These are phyloP conservation scores for Boletus speciosus DNA, from an alignment of 768 basidiomycete species.

Conservation along the genomic window DNA sequence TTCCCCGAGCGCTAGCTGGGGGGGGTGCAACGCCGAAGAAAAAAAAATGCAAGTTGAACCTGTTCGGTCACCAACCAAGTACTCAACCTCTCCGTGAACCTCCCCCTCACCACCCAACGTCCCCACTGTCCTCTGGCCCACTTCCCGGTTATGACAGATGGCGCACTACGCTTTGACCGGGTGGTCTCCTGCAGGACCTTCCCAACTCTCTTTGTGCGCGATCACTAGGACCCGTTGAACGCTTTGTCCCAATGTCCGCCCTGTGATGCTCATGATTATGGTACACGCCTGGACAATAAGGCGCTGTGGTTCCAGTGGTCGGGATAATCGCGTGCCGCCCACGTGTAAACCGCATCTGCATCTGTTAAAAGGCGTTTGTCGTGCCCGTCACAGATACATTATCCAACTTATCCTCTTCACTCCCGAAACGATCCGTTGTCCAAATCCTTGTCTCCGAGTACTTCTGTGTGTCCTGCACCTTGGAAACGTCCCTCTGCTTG, in stretches of 20 bases:
- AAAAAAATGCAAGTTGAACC: not conserved
- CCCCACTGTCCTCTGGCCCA: not conserved
- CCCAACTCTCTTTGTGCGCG: not conserved
- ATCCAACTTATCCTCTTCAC: slow-evolving; percentile 10
- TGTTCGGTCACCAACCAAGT: not conserved
- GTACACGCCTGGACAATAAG: slow-evolving; percentile 16
- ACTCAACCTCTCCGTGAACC: not conserved
- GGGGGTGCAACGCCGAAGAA: not conserved
- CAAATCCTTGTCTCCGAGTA: not conserved
- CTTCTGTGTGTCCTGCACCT: not conserved
- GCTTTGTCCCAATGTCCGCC: slow-evolving; percentile 10
- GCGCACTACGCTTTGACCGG: slow-evolving; percentile 3
- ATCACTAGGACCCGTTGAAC: slow-evolving; percentile 2
- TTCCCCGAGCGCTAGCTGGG: not conserved
- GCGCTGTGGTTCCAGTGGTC: slow-evolving; percentile 10
- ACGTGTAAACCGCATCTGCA: slow-evolving; percentile 31
- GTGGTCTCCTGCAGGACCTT: not conserved
- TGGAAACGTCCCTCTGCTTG: not conserved
- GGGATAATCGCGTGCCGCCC: slow-evolving; percentile 32
- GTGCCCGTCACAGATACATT: slow-evolving; percentile 22
- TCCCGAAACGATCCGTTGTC: not conserved
- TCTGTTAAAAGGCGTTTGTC: slow-evolving; percentile 28
- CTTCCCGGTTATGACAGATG: not conserved
- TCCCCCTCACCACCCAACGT: not conserved
- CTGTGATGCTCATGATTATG: not conserved